Evolutionary conservation across 75 land plant species (phyloP).

Genomic region (Pinus albicaulis): DNA sequence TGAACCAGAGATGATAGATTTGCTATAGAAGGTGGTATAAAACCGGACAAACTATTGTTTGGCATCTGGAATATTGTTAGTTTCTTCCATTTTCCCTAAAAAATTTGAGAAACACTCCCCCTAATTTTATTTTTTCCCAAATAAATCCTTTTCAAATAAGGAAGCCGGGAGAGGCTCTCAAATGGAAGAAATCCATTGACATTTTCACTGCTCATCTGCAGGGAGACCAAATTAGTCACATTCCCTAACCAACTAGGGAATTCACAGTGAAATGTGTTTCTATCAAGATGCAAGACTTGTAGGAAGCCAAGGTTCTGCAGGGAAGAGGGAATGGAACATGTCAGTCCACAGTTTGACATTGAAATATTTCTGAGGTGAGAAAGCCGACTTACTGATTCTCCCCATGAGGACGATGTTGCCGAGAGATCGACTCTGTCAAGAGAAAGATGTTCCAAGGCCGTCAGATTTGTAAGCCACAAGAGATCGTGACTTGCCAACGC

Average conservation of each 20-base stretch:
- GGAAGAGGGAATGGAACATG: not conserved
- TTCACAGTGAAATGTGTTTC: too few species aligned
- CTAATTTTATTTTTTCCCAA: not conserved
- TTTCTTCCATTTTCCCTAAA: not conserved
- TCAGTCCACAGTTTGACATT: not conserved
- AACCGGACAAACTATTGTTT: not conserved
- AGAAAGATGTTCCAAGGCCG: not conserved
- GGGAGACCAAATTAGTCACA: not conserved
- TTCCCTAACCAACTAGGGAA: too few species aligned
- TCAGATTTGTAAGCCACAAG: not conserved
- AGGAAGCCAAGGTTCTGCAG: not conserved
- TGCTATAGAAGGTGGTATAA: not conserved
- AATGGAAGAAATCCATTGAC: not conserved
- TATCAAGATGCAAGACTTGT: not conserved
- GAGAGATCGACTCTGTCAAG: not conserved
- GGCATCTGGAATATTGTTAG: not conserved
- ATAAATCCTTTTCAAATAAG: not conserved
- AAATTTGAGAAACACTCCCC: not conserved
- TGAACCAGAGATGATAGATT: slow-evolving; percentile 1
- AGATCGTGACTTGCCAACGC: not conserved
- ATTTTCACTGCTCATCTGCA: not conserved
- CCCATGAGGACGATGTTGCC: not conserved
- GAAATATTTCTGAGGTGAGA: not conserved
- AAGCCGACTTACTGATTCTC: not conserved
- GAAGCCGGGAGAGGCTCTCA: not conserved